These are phyloP conservation scores for Eucalyptus microcorys DNA, from an alignment of 345 rosid genomes.

Conservation along the genomic window DNA sequence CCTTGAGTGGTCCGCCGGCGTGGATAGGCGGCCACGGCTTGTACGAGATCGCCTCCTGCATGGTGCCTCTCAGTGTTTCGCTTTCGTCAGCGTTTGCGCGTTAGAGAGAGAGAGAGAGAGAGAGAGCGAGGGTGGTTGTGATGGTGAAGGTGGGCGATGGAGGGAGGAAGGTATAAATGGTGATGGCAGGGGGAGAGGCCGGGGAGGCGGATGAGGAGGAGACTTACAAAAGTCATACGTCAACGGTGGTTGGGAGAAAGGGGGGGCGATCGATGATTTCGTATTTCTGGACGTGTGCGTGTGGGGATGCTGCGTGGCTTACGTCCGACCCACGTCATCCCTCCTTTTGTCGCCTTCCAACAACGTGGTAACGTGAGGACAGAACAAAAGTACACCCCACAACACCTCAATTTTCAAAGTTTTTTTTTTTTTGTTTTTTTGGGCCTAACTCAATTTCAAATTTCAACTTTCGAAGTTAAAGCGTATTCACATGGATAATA, in stretches of 20 bases:
- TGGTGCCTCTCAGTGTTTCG: not conserved
- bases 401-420: too few species aligned
- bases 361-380: not conserved
- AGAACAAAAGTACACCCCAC: not conserved
- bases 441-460: too few species aligned
- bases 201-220: not conserved
- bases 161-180: not conserved
- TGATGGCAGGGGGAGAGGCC: not conserved
- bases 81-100: not conserved
- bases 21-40: constrained; percentile 13
- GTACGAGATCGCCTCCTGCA: constrained; percentile 36
- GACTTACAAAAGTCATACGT: constrained; percentile 17
- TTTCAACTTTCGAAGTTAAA: too few species aligned
- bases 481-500: too few species aligned
- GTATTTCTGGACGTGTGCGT: not conserved
- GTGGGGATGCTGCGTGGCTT: not conserved
- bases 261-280: not conserved
- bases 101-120: not conserved
- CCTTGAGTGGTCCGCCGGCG: not conserved
- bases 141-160: not conserved
- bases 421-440: too few species aligned
- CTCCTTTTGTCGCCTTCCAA: not conserved
- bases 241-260: constrained; percentile 14
- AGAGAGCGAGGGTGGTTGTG: not conserved
- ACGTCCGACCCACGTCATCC: not conserved